A percentile compares a stretch with the other conserved stretches of the same genome.
These are phyloP conservation scores for Ceratocystiopsis brevicomis DNA, from an alignment of 2,329 filamentous ascomycete species.

Conservation along the genomic window DNA sequence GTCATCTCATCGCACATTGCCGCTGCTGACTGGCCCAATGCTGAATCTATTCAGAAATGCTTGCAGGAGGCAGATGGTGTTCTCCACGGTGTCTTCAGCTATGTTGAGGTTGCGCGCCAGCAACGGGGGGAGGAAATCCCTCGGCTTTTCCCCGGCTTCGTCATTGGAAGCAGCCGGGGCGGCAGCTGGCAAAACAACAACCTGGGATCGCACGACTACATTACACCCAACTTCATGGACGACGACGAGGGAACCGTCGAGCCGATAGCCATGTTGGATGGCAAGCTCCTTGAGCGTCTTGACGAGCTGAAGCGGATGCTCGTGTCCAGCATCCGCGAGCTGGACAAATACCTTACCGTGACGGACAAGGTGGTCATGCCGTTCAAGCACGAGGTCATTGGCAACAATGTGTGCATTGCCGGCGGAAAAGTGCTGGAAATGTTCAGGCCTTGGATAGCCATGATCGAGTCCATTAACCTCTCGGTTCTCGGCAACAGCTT, in stretches of 20 bases:
- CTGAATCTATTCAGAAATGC: slow-evolving; percentile 88
- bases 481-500: slow-evolving; percentile 58
- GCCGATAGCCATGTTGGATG: slow-evolving; percentile 56
- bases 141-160: slow-evolving; percentile 82
- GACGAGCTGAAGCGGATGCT: slow-evolving; percentile 75
- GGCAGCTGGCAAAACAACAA: slow-evolving; percentile 75
- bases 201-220: slow-evolving; percentile 44
- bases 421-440: slow-evolving; percentile 68
- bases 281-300: slow-evolving; percentile 58
- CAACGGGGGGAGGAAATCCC: slow-evolving; percentile 87
- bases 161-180: slow-evolving; percentile 64
- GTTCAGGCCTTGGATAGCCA: slow-evolving; percentile 76
- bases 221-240: slow-evolving; percentile 70
- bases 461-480: slow-evolving; percentile 82
- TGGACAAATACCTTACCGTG: slow-evolving; percentile 66
- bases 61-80: slow-evolving; percentile 95
- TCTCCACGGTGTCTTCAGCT: slow-evolving; percentile 81
- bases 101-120: slow-evolving; percentile 85
- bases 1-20: slow-evolving; percentile 97
- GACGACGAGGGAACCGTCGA: slow-evolving; percentile 57
- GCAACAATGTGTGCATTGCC: slow-evolving; percentile 63
- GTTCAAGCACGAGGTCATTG: slow-evolving; percentile 58
- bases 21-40: slow-evolving; percentile 83
- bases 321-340: slow-evolving; percentile 64
- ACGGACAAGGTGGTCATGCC: slow-evolving; percentile 68